Evolutionary conservation across 2,329 filamentous ascomycete species (phyloP).

Genomic region (Ceratocystis lukuohia): DNA sequence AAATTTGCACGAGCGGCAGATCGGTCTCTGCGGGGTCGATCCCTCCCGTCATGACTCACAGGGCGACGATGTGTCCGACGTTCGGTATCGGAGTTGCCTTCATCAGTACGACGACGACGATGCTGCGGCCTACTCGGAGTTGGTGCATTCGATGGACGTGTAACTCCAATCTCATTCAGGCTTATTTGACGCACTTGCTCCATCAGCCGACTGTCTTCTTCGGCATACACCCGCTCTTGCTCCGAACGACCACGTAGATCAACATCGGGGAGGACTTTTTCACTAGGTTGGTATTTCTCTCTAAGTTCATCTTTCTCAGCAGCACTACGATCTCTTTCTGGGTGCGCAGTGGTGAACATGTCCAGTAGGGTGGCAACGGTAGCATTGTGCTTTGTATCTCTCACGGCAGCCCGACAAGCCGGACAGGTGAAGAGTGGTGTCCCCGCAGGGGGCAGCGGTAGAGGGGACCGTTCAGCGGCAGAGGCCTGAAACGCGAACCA

Average conservation of each 20-base stretch:
- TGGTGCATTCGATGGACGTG: slow-evolving; percentile 23
- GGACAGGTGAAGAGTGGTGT: slow-evolving; percentile 67
- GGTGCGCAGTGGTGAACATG: slow-evolving; percentile 71
- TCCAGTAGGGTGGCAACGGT: slow-evolving; percentile 81
- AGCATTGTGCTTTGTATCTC: slow-evolving; percentile 80
- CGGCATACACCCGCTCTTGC: slow-evolving; percentile 42
- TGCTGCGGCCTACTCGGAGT: slow-evolving; percentile 4
- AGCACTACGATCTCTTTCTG: slow-evolving; percentile 53
- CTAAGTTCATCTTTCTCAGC: slow-evolving; percentile 66
- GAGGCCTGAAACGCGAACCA: slow-evolving; percentile 79
- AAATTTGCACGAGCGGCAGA: background rate
- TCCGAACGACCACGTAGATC: slow-evolving; percentile 32
- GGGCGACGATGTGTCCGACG: slow-evolving; percentile 22
- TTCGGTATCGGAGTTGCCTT: slow-evolving; percentile 15
- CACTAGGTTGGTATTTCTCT: slow-evolving; percentile 64
- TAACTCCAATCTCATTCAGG: slow-evolving; percentile 50
- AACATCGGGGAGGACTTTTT: slow-evolving; percentile 59
- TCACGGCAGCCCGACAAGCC: slow-evolving; percentile 74
- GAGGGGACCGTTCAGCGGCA: slow-evolving; percentile 38
- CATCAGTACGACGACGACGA: slow-evolving; percentile 14
- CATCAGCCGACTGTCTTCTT: slow-evolving; percentile 55
- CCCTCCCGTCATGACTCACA: slow-evolving; percentile 23
- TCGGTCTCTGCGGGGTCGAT: background rate
- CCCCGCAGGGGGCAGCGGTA: slow-evolving; percentile 34
- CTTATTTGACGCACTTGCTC: slow-evolving; percentile 62